Evolutionary conservation across 306 rosid species (phyloP), one percentile per base, ranked within the genome.

Genomic region (Prinsepia uniflora): DNA sequence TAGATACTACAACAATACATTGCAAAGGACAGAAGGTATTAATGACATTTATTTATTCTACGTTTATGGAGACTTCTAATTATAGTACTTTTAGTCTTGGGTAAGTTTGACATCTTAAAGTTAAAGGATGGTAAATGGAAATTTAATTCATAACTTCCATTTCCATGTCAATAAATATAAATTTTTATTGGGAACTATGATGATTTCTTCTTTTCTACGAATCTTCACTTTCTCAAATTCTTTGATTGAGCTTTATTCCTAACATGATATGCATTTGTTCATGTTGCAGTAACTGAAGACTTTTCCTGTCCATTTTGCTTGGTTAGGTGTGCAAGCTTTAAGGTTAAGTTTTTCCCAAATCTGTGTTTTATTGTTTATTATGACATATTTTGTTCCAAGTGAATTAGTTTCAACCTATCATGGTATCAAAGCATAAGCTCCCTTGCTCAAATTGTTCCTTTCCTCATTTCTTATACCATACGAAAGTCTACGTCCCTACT

Each of bases 261-360:
- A 5, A 55, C 65, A 48, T 13, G 34, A 2, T 17, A 50, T 41
- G 46, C 63, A 46, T 39, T 47, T 57, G 57, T 76, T 82, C 70
- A 59, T 69, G 65, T 77, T 80, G 81, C 91, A 95, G 99, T 81
- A 63, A 89, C 92, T 4, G 91, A 85, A 80, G 86, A 95, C 65
- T 95, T 95, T 69, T 59, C 84, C 57, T 95, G 99, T 80, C 86
- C 99, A 42, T 78, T 91, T 64, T 95, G 99, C 82, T 86, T 87
- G 87, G 76, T 82, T 36, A 70, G 65, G 80, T 91, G 97, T 80
- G 86, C 82, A 60, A 83, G 92, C 81, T 91, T 79, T 72, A 85
- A 95, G 99, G 99, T 95, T 76, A 64, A 40, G 24, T 30, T 74
- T 68, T 56, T 55, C 59, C 11, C 74, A 13, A 54, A 40, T 73